Conservation (phyloP, 1,284 basidiomycete species). For the Ustilago tritici region DNA sequence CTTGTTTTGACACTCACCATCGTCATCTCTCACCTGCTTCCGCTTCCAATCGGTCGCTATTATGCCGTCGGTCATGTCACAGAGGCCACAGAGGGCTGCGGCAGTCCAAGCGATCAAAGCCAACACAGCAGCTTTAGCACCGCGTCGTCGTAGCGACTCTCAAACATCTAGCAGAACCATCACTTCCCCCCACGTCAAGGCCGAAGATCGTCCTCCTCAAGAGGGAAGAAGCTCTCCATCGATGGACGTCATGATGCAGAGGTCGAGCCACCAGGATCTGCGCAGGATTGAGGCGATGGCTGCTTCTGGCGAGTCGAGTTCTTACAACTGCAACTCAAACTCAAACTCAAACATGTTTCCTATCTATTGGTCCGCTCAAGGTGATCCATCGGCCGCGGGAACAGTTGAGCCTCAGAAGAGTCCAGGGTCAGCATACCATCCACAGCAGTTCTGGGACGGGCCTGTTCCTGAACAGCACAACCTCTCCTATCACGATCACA, state of each 20-base stretch:
- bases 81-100: conserved; percentile 43
- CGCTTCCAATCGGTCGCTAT: neutral
- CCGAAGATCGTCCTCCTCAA: conserved; percentile 17
- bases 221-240: conserved; percentile 25
- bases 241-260: conserved; percentile 39
- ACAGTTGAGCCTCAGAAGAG: conserved; percentile 3
- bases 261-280: conserved; percentile 31
- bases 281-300: conserved; percentile 15
- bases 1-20: neutral
- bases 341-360: conserved; percentile 5
- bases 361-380: conserved; percentile 27
- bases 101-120: conserved; percentile 41
- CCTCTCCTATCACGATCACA: conserved; percentile 19
- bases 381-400: conserved; percentile 10
- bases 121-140: conserved; percentile 25
- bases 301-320: conserved; percentile 8
- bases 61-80: conserved; percentile 16
- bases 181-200: conserved; percentile 30
- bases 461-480: conserved; percentile 10
- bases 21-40: neutral
- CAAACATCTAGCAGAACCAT: conserved; percentile 31
- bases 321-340: conserved; percentile 1
- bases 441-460: conserved; percentile 27
- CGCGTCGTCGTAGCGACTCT: conserved; percentile 36
- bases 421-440: conserved; percentile 9